Conservation (phyloP, 2,329 filamentous ascomycete species). For the Scedosporium apiospermum region DNA sequence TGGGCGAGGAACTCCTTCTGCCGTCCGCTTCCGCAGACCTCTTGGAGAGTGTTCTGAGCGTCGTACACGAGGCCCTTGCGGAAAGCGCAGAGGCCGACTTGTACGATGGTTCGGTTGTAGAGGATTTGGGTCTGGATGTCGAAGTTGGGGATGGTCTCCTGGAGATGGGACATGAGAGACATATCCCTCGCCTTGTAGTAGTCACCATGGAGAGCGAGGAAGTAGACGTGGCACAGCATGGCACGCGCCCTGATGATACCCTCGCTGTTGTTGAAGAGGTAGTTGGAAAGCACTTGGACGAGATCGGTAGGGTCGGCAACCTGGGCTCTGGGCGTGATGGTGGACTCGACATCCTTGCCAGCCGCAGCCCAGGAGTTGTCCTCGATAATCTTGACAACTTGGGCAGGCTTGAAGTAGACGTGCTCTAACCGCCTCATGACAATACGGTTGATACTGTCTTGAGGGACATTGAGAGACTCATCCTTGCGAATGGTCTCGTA, state of each 20-base stretch:
- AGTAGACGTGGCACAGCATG: conserved; percentile 98
- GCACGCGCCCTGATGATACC: conserved; percentile 92
- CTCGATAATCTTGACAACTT: conserved; percentile 89
- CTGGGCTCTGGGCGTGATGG: conserved; percentile 65
- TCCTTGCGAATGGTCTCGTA: conserved; percentile 72
- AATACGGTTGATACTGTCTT: conserved; percentile 85
- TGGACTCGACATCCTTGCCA: conserved; percentile 60
- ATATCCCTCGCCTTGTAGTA: conserved; percentile 98
- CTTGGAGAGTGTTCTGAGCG: conserved; percentile 92
- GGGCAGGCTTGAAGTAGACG: conserved; percentile 96
- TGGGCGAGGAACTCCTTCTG: conserved; percentile 98
- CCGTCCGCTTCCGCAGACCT: conserved; percentile 93
- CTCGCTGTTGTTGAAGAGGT: conserved; percentile 89
- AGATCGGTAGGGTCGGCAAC: conserved; percentile 62
- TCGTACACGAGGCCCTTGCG: conserved; percentile 94
- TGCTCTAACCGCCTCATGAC: conserved; percentile 93
- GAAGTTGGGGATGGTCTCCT: conserved; percentile 94
- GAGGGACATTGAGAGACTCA: conserved; percentile 59
- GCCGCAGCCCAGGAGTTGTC: conserved; percentile 86
- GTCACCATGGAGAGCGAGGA: conserved; percentile 91
- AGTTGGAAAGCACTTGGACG: conserved; percentile 83
- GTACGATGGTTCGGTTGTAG: conserved; percentile 95
- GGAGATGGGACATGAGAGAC: conserved; percentile 99
- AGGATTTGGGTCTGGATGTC: conserved; percentile 96
- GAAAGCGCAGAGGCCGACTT: conserved; percentile 97